Percentiles rank a stretch among this genome's conserved stretches.
phyloP scores from a whole-genome alignment of 1,284 basidiomycete species.

The Cryptococcus neoformans region DNA sequence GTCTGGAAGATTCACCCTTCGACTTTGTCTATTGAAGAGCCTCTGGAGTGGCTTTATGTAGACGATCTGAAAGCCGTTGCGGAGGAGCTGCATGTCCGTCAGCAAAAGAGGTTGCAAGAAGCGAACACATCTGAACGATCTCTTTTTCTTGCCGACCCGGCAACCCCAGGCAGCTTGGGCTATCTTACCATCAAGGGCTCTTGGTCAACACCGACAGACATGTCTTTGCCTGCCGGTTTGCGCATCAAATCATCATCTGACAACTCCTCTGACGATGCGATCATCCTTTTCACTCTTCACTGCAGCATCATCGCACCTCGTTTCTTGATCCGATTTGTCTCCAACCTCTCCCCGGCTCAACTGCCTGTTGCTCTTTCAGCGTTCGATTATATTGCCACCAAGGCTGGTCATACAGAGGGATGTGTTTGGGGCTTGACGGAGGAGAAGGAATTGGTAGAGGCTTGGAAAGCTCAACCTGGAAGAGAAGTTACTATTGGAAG shows the following conservation, averaged over 20 bases:
- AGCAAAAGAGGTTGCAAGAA: slow-evolving; percentile 1
- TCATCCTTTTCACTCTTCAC: slow-evolving; percentile 18
- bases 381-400: slow-evolving; percentile 16
- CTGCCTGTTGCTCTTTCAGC: slow-evolving; percentile 16
- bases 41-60: slow-evolving; percentile 16
- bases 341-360: slow-evolving; percentile 16
- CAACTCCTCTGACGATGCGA: not conserved
- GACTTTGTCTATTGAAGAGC: not conserved
- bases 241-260: not conserved
- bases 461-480: slow-evolving; percentile 11
- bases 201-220: not conserved
- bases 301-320: slow-evolving; percentile 5
- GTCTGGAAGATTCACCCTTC: slow-evolving; percentile 20
- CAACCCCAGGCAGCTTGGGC: slow-evolving; percentile 11
- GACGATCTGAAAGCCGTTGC: slow-evolving; percentile 7
- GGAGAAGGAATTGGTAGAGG: slow-evolving; percentile 9
- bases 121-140: slow-evolving; percentile 1
- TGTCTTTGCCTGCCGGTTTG: slow-evolving; percentile 13
- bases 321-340: slow-evolving; percentile 17
- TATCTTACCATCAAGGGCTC: slow-evolving; percentile 12
- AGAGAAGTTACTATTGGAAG: slow-evolving; percentile 7
- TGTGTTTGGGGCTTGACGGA: slow-evolving; percentile 16
- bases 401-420: slow-evolving; percentile 15
- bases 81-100: not conserved
- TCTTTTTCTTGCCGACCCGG: slow-evolving; percentile 14